Conservation (phyloP, 2,329 filamentous ascomycete species). For the Cytospora piceicola region DNA sequence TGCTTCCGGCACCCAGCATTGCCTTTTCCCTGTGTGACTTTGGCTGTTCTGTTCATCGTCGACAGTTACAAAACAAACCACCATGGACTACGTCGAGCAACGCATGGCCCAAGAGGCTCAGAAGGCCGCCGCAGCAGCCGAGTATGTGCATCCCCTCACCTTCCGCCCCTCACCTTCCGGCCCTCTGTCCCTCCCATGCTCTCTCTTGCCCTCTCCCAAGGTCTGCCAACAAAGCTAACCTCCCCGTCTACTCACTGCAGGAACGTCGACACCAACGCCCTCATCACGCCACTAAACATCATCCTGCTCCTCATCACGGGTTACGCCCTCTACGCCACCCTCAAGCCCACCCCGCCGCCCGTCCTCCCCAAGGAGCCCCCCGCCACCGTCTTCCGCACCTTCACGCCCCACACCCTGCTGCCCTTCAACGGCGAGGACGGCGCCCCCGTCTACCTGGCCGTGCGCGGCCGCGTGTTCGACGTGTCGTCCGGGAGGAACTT, state of each 20-base stretch:
- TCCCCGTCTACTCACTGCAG: slow-evolving; percentile 6
- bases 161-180: slow-evolving; percentile 4
- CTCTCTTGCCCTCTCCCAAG: not conserved
- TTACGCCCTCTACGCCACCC: slow-evolving; percentile 61
- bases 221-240: slow-evolving; percentile 22
- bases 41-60: not conserved
- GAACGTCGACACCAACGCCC: slow-evolving; percentile 41
- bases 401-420: slow-evolving; percentile 80
- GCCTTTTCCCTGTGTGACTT: not conserved
- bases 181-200: not conserved
- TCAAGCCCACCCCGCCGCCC: slow-evolving; percentile 53
- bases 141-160: slow-evolving; percentile 8
- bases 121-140: slow-evolving; percentile 39
- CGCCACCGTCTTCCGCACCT: slow-evolving; percentile 66
- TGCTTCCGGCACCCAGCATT: not conserved
- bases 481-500: slow-evolving; percentile 87
- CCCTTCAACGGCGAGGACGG: slow-evolving; percentile 79
- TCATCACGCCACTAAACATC: slow-evolving; percentile 66
- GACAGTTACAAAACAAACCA: slow-evolving; percentile 13
- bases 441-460: slow-evolving; percentile 84
- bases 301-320: slow-evolving; percentile 60
- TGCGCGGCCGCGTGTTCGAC: slow-evolving; percentile 89
- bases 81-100: slow-evolving; percentile 63
- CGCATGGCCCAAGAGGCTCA: slow-evolving; percentile 59
- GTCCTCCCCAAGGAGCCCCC: slow-evolving; percentile 57